phyloP scores from a whole-genome alignment of 1,284 basidiomycete species.

The Megacollybia platyphylla region DNA sequence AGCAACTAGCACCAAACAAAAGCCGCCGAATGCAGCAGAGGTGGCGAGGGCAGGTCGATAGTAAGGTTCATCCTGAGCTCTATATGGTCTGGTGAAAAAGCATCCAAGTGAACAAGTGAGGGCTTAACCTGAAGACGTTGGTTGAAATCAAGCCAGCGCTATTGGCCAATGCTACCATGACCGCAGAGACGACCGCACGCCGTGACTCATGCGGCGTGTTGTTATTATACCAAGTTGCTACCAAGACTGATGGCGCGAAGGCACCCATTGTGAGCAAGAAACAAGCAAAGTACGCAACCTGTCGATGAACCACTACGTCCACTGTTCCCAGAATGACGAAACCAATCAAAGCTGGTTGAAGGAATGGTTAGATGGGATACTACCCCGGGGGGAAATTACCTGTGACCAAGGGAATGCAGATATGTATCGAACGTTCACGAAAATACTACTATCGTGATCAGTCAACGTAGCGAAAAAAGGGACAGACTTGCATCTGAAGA shows the following conservation, averaged over 20 bases:
- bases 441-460: slow-evolving; percentile 14
- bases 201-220: slow-evolving; percentile 20
- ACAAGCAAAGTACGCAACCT: slow-evolving; percentile 36
- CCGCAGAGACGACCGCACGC: slow-evolving; percentile 34
- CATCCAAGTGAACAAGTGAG: too few relatives aligned
- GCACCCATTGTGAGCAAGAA: slow-evolving; percentile 31
- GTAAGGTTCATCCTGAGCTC: slow-evolving; percentile 30
- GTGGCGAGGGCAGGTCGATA: slow-evolving; percentile 17
- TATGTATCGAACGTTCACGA: slow-evolving; percentile 31
- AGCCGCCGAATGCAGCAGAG: slow-evolving; percentile 25
- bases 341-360: slow-evolving; percentile 22
- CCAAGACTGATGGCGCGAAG: slow-evolving; percentile 5
- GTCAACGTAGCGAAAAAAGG: too few relatives aligned
- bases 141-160: slow-evolving; percentile 35
- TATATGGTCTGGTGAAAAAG: too few relatives aligned
- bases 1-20: slow-evolving; percentile 25
- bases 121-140: slow-evolving; percentile 26
- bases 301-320: slow-evolving; percentile 21
- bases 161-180: slow-evolving; percentile 39
- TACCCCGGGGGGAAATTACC: too few relatives aligned
- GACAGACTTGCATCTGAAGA: slow-evolving; percentile 24
- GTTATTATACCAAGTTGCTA: slow-evolving; percentile 25
- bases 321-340: slow-evolving; percentile 39
- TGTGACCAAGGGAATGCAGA: slow-evolving; percentile 28
- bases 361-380: neutral